Percentiles rank a stretch among this genome's conserved stretches.
Conservation (phyloP, 2,329 filamentous ascomycete genomes). For the Alternaria viburni region DNA sequence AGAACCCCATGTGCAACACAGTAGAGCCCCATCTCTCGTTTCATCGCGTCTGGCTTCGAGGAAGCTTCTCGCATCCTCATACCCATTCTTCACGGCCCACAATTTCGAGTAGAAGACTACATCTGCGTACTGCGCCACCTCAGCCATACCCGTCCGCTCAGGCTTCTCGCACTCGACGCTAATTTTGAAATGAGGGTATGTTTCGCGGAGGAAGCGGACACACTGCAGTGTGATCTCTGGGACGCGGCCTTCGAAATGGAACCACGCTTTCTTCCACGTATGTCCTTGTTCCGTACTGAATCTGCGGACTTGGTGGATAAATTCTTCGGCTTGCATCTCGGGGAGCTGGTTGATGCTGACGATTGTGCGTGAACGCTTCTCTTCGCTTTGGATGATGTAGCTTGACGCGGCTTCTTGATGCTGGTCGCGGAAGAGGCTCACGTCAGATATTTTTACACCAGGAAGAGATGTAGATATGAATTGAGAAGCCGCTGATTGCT, state of each 20-base stretch:
- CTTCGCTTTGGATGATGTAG: slow-evolving; percentile 70
- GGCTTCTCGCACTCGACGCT: slow-evolving; percentile 79
- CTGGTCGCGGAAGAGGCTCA: slow-evolving; percentile 65
- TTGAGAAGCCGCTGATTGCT: slow-evolving; percentile 57
- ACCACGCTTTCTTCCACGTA: slow-evolving; percentile 56
- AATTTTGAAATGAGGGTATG: slow-evolving; percentile 54
- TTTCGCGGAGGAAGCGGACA: slow-evolving; percentile 60
- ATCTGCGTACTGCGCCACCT: slow-evolving; percentile 68
- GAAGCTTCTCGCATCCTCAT: slow-evolving; percentile 13
- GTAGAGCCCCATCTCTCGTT: slow-evolving; percentile 51
- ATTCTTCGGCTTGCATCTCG: slow-evolving; percentile 71
- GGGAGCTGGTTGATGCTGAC: slow-evolving; percentile 72
- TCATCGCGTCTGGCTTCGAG: slow-evolving; percentile 41
- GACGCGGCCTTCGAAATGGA: slow-evolving; percentile 77
- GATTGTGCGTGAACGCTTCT: slow-evolving; percentile 69
- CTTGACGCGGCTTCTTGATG: slow-evolving; percentile 67
- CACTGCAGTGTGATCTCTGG: slow-evolving; percentile 66
- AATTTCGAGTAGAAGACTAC: slow-evolving; percentile 75
- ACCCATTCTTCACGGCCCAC: slow-evolving; percentile 64
- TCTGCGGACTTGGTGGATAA: slow-evolving; percentile 41
- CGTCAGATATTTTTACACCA: slow-evolving; percentile 56
- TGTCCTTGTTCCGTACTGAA: neutral
- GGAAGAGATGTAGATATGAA: slow-evolving; percentile 63
- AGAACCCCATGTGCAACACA: slow-evolving; percentile 67
- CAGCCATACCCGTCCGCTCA: slow-evolving; percentile 62